Percentiles rank a stretch among this genome's conserved stretches.
phyloP scores from a whole-genome alignment of 805 yeast genomes.

The Suhomyces sp. region DNA sequence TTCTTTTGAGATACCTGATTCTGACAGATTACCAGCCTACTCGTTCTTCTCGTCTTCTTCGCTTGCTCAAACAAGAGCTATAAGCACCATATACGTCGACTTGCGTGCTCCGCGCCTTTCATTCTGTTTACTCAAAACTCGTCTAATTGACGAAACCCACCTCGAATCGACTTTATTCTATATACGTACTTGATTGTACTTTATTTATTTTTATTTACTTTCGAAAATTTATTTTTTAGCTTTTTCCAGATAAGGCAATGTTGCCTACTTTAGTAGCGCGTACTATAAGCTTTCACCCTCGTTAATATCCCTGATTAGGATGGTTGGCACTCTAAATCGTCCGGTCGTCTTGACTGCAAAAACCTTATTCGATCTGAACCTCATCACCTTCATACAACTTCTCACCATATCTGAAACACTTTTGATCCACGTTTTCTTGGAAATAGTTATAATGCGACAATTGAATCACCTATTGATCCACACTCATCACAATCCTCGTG shows the following conservation, averaged over 20 bases:
- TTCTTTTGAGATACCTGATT: neutral
- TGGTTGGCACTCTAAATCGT: neutral
- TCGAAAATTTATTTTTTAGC: neutral
- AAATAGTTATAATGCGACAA: neutral
- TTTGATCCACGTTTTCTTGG: neutral
- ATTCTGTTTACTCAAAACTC: neutral
- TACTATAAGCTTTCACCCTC: neutral
- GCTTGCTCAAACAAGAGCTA: neutral
- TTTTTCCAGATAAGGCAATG: neutral
- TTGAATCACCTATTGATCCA: neutral
- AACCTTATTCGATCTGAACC: neutral
- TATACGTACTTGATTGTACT: neutral
- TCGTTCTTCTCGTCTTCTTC: neutral
- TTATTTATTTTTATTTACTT: neutral
- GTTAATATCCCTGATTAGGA: neutral
- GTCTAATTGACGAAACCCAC: conserved; percentile 3
- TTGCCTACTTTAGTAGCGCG: neutral
- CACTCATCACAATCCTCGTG: neutral
- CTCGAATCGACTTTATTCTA: neutral
- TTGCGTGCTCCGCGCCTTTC: neutral
- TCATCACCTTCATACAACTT: neutral
- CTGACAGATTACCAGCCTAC: neutral
- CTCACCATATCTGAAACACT: neutral
- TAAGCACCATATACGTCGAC: neutral
- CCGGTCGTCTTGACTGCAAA: neutral